Base-by-base conservation (phyloP, 345 rosid species). In the Bruguiera gymnorhiza region DNA sequence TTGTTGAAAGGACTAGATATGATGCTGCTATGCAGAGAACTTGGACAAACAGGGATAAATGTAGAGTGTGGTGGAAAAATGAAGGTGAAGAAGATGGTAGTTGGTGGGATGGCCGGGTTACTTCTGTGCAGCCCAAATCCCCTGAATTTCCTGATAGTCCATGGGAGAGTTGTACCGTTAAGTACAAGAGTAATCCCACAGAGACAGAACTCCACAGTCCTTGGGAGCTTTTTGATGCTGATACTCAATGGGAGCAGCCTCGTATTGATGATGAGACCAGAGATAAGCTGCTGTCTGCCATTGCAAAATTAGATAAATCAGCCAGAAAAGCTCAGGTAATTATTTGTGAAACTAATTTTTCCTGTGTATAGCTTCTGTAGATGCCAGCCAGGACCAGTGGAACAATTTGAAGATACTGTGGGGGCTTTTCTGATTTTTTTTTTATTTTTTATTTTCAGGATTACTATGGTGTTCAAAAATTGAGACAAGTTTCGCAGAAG, bases 31-130 rank as follows among this genome's bases (percentile, higher is more conserved):
- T 86, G 53, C 74, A 78, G 69, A 90, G 94, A 80, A 84, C 87
- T 69, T 96, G 99, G 99, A 84, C 86, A 50, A 78, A 82, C 77
- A 86, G 99, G 80, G 99, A 92, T 78, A 90, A 88, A 74, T 90
- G 98, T 84, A 87, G 65, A 73, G 99, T 96, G 53, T 96, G 98
- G 98, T 94, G 98, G 98, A 89, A 84, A 85, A 85, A 89, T 66
- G 96, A 86, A 53, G 86, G 82, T 18, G 94, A 89, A 69, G 96
- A 86, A 70, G 84, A 88, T 76, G 99, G 99, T 71, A 83, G 87
- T 59, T 95, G 97, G 97, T 95, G 99, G 99, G 85, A 85, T 74
- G 97, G 99, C 53, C 86, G 99, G 79, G 70, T 95, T 72, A 60
- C 85, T 65, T 78, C 85, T 72, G 87, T 85, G 21, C 84, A 87